phyloP scores from a whole-genome alignment of 306 rosid genomes.

The Quillaja saponaria region DNA sequence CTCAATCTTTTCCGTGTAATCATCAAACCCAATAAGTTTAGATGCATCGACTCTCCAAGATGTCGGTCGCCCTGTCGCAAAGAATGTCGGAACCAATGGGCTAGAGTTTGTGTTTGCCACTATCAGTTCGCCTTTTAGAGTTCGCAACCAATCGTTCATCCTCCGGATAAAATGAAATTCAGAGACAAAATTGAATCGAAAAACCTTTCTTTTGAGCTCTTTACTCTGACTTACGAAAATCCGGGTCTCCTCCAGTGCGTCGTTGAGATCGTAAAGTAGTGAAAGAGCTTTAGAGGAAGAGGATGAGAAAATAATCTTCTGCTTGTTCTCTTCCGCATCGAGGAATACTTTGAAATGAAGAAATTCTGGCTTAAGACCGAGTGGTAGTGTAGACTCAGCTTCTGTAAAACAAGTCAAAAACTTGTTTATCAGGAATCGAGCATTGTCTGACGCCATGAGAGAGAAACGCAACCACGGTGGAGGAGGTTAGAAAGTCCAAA shows the following conservation, averaged over 20 bases:
- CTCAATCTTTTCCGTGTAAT: neutral
- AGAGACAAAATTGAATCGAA: neutral
- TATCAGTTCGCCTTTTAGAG: neutral
- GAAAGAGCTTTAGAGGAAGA: neutral
- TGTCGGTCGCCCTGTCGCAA: neutral
- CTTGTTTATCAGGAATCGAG: neutral
- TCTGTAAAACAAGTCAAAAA: neutral
- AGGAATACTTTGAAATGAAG: neutral
- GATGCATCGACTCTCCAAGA: neutral
- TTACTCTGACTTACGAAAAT: neutral
- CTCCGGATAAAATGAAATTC: neutral
- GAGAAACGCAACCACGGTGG: too few species aligned
- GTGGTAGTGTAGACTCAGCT: neutral
- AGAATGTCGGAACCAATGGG: too few species aligned
- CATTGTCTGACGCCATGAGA: conserved; percentile 16
- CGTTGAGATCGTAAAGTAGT: conserved; percentile 11
- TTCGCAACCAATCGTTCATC: neutral
- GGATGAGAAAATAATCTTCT: neutral
- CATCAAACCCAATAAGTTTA: neutral
- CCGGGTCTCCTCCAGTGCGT: conserved; percentile 5
- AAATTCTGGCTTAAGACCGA: neutral
- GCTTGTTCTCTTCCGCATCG: neutral
- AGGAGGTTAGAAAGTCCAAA: too few species aligned
- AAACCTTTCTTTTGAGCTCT: neutral
- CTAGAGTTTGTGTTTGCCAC: too few species aligned